A percentile compares a stretch with the other conserved stretches of the same genome.
These are phyloP conservation scores for Musa beccarii DNA, from an alignment of 176 grass and related monocot genomes.

Conservation along the genomic window DNA sequence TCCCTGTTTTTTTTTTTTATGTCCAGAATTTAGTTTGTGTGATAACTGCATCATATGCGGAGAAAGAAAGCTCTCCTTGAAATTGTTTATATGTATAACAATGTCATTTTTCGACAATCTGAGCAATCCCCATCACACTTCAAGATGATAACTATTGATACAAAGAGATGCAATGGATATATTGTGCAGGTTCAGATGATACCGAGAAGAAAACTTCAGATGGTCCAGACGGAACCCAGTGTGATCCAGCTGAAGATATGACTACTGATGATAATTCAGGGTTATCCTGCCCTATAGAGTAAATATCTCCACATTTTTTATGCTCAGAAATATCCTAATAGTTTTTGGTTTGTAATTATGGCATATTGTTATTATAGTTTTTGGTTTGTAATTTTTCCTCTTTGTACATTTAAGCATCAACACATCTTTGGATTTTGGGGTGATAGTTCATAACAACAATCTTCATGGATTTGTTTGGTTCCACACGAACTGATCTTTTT, in stretches of 20 bases:
- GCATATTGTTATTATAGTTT: too few species aligned
- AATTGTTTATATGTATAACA: too few species aligned
- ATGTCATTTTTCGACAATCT: not conserved
- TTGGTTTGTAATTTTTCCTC: not conserved
- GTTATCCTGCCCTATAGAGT: not conserved
- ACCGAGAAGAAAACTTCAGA: not conserved
- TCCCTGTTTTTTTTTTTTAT: too few species aligned
- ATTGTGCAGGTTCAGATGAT: not conserved
- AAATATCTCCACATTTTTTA: not conserved
- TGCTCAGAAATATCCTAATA: not conserved
- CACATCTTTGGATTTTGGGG: not conserved
- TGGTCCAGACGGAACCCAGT: too few species aligned
- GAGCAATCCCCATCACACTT: not conserved
- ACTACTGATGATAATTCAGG: not conserved
- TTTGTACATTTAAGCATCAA: not conserved
- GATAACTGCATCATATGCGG: too few species aligned
- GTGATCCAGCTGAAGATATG: conserved; percentile 1
- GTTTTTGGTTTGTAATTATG: not conserved
- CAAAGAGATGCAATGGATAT: not conserved
- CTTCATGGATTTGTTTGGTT: too few species aligned
- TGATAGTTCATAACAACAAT: too few species aligned
- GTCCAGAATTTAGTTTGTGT: too few species aligned
- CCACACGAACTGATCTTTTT: too few species aligned
- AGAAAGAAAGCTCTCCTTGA: too few species aligned
- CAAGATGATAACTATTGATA: not conserved